These are phyloP conservation scores for Colletotrichum trifolii DNA, from an alignment of 2,329 filamentous ascomycete species.

Conservation along the genomic window DNA sequence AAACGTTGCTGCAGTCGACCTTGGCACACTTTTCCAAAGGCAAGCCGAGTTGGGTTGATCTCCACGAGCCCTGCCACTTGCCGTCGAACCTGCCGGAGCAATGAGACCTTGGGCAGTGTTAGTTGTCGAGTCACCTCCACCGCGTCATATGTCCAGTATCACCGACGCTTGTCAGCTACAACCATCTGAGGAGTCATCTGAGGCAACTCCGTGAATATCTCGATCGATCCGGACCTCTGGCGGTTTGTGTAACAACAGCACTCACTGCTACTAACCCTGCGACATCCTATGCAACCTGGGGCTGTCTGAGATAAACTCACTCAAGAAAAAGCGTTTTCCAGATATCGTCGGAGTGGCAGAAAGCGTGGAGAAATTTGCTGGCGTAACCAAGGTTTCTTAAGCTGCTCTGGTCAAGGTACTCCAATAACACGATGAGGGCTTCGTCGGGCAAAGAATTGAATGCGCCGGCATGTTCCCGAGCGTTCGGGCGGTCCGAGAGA, in stretches of 20 bases:
- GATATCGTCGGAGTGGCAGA: slow-evolving; percentile 83
- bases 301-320: slow-evolving; percentile 67
- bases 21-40: slow-evolving; percentile 59
- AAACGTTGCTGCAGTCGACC: slow-evolving; percentile 81
- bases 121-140: slow-evolving; percentile 5
- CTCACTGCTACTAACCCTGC: neutral
- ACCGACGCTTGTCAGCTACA: too few species aligned
- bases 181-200: too few species aligned
- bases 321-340: slow-evolving; percentile 88
- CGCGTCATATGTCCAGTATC: too few species aligned
- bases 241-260: neutral
- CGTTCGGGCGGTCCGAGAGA: slow-evolving; percentile 72
- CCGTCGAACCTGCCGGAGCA: slow-evolving; percentile 44
- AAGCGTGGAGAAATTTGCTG: slow-evolving; percentile 89
- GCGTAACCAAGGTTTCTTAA: slow-evolving; percentile 77
- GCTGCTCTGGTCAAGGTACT: slow-evolving; percentile 73
- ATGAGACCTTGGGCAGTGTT: slow-evolving; percentile 29
- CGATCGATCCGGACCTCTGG: too few species aligned
- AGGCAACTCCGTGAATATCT: neutral
- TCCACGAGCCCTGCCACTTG: slow-evolving; percentile 86
- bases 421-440: slow-evolving; percentile 78
- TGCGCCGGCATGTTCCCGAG: slow-evolving; percentile 72
- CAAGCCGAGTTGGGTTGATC: slow-evolving; percentile 77
- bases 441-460: slow-evolving; percentile 84
- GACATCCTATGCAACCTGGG: neutral